Conservation (phyloP, 768 basidiomycete genomes). For the Gymnopilus junonius region DNA sequence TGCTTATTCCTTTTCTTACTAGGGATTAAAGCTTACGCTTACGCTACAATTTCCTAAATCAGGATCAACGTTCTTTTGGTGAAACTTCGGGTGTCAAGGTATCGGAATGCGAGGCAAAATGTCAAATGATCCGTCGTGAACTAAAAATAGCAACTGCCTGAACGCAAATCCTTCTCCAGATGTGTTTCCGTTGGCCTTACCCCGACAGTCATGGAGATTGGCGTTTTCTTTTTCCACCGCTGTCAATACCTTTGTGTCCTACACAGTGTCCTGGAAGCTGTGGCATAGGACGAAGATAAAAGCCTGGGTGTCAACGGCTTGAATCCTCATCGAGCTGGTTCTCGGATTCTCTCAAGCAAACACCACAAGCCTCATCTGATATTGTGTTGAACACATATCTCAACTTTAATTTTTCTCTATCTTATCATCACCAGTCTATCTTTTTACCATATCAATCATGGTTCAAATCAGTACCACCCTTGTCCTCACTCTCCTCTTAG, state of each 20-base stretch:
- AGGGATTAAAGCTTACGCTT: too few relatives aligned
- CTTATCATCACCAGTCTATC: neutral
- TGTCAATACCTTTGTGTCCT: neutral
- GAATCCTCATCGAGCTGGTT: neutral
- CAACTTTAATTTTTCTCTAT: neutral
- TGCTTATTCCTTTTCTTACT: neutral
- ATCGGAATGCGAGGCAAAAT: neutral
- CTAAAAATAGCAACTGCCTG: neutral
- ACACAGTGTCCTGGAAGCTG: neutral
- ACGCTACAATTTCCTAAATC: too few relatives aligned
- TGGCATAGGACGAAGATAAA: neutral
- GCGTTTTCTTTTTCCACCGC: neutral
- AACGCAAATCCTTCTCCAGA: neutral
- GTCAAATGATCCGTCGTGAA: neutral
- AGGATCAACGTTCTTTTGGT: too few relatives aligned
- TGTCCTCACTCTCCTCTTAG: neutral
- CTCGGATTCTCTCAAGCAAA: neutral
- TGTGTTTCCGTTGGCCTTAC: neutral
- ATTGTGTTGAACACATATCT: conserved; percentile 7
- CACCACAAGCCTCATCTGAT: neutral
- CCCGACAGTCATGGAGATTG: neutral
- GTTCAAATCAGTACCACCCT: neutral
- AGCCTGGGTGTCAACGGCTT: neutral
- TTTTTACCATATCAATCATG: neutral
- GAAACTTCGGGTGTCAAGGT: too few relatives aligned